phyloP scores from a whole-genome alignment of 495 filamentous ascomycete genomes.

The Trichoderma parareesei region DNA sequence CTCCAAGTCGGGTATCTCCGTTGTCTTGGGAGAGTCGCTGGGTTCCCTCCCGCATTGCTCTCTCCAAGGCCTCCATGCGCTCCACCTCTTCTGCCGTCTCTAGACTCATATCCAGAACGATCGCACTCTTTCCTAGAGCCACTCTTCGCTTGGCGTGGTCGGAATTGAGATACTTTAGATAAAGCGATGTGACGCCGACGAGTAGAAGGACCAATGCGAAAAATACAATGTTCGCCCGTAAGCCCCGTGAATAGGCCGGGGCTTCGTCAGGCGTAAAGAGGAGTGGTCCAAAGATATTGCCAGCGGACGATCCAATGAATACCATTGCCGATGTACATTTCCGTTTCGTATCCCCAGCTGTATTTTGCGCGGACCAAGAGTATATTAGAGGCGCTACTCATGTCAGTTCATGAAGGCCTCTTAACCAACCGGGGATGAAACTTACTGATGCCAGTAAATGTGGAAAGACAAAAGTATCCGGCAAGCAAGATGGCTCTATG shows the following conservation, averaged over 20 bases:
- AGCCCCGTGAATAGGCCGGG: constrained; percentile 48
- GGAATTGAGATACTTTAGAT: constrained; percentile 41
- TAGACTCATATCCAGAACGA: constrained; percentile 23
- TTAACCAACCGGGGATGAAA: not conserved
- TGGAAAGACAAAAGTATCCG: constrained; percentile 26
- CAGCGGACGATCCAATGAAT: constrained; percentile 54
- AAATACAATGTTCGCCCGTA: constrained; percentile 43
- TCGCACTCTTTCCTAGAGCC: constrained; percentile 34
- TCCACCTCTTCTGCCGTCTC: constrained; percentile 17
- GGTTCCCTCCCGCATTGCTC: constrained; percentile 24
- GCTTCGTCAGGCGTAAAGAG: constrained; percentile 53
- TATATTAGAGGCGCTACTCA: constrained; percentile 49
- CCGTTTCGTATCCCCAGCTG: constrained; percentile 59
- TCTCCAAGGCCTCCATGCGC: constrained; percentile 18
- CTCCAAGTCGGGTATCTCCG: constrained; percentile 40
- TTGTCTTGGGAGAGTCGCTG: constrained; percentile 17
- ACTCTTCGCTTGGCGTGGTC: constrained; percentile 35
- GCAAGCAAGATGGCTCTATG: constrained; percentile 34
- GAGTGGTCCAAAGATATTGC: constrained; percentile 53
- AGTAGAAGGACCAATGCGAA: constrained; percentile 26
- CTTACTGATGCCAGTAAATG: constrained; percentile 16
- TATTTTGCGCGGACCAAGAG: constrained; percentile 59
- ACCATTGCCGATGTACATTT: constrained; percentile 55
- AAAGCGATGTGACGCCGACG: constrained; percentile 31
- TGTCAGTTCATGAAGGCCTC: not conserved